Evolutionary conservation across 345 rosid species (phyloP).

Genomic region (Fremontodendron californicum): DNA sequence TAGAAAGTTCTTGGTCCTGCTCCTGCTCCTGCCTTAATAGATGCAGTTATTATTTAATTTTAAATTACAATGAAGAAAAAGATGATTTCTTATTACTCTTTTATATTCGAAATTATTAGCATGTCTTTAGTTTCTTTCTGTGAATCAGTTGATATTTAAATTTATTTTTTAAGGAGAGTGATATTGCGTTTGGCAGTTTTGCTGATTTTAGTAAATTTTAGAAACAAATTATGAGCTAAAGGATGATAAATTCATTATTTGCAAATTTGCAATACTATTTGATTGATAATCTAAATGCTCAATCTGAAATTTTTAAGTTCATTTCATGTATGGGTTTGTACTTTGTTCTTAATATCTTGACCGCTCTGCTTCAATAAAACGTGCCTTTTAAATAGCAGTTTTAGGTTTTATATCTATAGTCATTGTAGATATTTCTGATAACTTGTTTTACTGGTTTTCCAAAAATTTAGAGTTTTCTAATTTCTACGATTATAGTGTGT

Average conservation of each 20-base stretch:
- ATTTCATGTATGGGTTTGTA: background rate
- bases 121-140: background rate
- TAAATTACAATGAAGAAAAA: background rate
- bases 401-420: background rate
- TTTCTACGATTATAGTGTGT: constrained; percentile 29
- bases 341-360: background rate
- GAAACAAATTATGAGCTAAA: background rate
- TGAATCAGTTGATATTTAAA: background rate
- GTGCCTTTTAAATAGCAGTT: too few species aligned
- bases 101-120: background rate
- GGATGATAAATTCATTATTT: background rate
- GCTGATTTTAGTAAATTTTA: background rate
- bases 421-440: background rate
- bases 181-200: background rate
- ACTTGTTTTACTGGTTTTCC: background rate
- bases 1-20: background rate
- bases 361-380: background rate
- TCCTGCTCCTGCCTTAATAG: too few species aligned
- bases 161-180: too few species aligned
- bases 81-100: background rate
- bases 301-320: background rate
- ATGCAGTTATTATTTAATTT: background rate
- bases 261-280: background rate
- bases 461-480: background rate
- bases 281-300: background rate